Evolutionary conservation across 495 filamentous ascomycete genomes (phyloP).

Genomic region (Chaetomium tenue): DNA sequence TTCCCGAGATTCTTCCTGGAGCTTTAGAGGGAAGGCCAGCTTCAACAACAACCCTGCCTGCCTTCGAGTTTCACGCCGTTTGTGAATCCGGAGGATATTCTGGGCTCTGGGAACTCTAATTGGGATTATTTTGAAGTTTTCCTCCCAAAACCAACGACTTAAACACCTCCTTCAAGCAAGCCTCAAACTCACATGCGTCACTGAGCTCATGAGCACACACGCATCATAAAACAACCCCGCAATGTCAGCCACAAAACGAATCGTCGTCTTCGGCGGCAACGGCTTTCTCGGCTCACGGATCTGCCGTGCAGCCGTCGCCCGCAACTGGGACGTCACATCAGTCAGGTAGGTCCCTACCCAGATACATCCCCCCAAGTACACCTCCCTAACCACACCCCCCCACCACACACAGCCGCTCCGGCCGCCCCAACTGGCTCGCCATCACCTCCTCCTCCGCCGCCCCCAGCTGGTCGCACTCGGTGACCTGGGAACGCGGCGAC

Average conservation of each 20-base stretch:
- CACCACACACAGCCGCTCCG: constrained; percentile 65
- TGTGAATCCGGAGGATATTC: not conserved
- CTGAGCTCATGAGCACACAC: not conserved
- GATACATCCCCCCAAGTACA: not conserved
- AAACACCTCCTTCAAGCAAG: not conserved
- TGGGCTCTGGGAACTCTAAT: not conserved
- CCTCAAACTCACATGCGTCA: constrained; percentile 9
- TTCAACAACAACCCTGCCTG: not conserved
- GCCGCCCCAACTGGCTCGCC: constrained; percentile 77
- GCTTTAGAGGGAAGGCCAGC: not conserved
- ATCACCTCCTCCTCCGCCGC: constrained; percentile 68
- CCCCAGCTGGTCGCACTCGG: constrained; percentile 78
- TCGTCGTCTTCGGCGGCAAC: constrained; percentile 90
- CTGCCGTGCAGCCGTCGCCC: constrained; percentile 77
- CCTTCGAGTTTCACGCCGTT: not conserved
- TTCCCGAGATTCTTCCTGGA: not conserved
- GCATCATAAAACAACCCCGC: not conserved
- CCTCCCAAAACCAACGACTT: not conserved
- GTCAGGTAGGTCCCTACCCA: constrained; percentile 61
- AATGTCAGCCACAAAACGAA: constrained; percentile 55
- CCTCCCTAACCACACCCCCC: constrained; percentile 2
- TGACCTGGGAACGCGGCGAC: constrained; percentile 85
- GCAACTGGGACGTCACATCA: constrained; percentile 86
- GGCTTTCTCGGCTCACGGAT: constrained; percentile 95
- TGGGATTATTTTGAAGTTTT: not conserved